Conservation (phyloP, 139 green algal genomes). For the Chlorella sp. region DNA sequence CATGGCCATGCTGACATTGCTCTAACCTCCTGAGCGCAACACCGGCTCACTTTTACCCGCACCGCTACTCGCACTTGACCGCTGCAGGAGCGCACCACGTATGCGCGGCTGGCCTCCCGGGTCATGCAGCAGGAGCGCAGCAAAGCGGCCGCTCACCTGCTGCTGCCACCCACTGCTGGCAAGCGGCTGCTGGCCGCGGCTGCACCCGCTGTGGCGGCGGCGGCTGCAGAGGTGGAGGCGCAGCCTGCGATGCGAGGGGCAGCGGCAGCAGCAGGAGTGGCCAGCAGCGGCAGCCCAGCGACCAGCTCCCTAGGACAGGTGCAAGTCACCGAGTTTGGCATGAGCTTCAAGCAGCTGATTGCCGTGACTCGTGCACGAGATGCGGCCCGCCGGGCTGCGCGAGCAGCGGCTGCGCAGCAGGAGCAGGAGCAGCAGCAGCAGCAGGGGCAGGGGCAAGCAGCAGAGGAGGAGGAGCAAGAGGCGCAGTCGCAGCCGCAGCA, state of each 20-base stretch:
- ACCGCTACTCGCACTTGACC: too few species aligned
- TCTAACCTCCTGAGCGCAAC: too few species aligned
- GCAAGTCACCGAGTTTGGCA: background rate
- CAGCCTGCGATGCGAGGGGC: background rate
- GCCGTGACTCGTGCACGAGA: conserved; percentile 25
- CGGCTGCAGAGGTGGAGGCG: background rate
- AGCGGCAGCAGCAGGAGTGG: background rate
- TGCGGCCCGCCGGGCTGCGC: background rate
- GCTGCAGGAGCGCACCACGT: conserved; percentile 1
- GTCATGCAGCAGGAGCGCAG: conserved; percentile 7
- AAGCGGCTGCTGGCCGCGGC: background rate
- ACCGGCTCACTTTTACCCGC: too few species aligned
- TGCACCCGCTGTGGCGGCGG: background rate
- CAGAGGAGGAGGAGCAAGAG: background rate
- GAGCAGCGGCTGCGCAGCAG: background rate
- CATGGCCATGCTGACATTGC: too few species aligned
- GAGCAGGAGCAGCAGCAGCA: background rate
- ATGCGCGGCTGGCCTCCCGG: conserved; percentile 20
- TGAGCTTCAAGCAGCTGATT: conserved; percentile 32
- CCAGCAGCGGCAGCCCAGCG: background rate
- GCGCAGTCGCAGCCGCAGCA: background rate
- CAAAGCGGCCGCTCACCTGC: background rate
- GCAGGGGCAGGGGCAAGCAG: background rate
- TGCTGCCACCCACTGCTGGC: background rate
- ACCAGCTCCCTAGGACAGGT: too few species aligned